Conservation (phyloP, 2,329 filamentous ascomycete species). For the Penicillium sp. region DNA sequence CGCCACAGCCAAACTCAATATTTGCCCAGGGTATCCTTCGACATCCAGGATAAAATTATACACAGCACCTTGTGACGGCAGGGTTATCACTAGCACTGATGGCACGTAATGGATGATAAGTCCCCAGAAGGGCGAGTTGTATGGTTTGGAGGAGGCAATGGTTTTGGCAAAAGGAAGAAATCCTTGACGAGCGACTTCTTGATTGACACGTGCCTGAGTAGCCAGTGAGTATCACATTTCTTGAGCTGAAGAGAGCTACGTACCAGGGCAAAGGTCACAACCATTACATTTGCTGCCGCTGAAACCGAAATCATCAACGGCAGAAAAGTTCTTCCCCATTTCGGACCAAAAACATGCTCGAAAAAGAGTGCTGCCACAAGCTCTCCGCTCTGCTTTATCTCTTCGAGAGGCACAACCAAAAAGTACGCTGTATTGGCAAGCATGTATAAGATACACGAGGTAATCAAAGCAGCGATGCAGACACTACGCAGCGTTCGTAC, state of each 20-base stretch:
- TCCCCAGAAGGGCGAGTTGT: constrained; percentile 63
- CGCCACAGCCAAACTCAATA: constrained; percentile 57
- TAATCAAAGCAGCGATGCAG: constrained; percentile 56
- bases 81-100: constrained; percentile 61
- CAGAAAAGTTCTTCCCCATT: constrained; percentile 55
- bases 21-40: constrained; percentile 63
- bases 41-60: constrained; percentile 72
- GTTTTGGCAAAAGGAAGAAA: constrained; percentile 61
- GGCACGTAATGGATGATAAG: constrained; percentile 67
- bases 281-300: constrained; percentile 68
- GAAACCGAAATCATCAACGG: constrained; percentile 64
- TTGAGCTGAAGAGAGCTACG: constrained; percentile 20
- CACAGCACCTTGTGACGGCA: constrained; percentile 62
- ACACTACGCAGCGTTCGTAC: constrained; percentile 63
- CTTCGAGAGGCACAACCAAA: constrained; percentile 62
- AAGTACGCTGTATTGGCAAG: constrained; percentile 63
- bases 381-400: constrained; percentile 64
- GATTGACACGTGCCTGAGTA: constrained; percentile 61
- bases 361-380: constrained; percentile 67
- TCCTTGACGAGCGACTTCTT: constrained; percentile 68
- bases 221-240: neutral
- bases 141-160: constrained; percentile 63
- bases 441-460: constrained; percentile 62
- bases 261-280: constrained; percentile 65
- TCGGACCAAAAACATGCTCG: constrained; percentile 57